phyloP scores from a whole-genome alignment of 2,329 filamentous ascomycete species.

The Neurospora crassa region DNA sequence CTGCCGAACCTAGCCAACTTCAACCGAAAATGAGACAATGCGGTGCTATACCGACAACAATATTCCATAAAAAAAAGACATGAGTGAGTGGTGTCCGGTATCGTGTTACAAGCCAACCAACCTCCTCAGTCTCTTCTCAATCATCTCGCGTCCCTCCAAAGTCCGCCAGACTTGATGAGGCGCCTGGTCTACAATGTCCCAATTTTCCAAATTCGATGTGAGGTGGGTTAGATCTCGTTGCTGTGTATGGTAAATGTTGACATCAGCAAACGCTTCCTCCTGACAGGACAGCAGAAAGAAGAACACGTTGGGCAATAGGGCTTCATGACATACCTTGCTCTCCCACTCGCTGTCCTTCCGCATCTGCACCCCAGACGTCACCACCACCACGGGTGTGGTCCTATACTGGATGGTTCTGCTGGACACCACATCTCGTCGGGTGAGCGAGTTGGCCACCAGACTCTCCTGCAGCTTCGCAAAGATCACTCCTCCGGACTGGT shows the following conservation, averaged over 20 bases:
- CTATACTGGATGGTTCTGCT: slow-evolving; percentile 69
- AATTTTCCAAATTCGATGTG: slow-evolving; percentile 67
- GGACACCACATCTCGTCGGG: slow-evolving; percentile 70
- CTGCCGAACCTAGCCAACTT: not conserved
- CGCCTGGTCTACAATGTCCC: slow-evolving; percentile 80
- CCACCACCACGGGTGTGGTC: slow-evolving; percentile 66
- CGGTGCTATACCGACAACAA: not conserved
- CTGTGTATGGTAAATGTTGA: slow-evolving; percentile 8
- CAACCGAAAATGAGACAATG: not conserved
- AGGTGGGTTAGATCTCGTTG: slow-evolving; percentile 77
- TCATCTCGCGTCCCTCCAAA: slow-evolving; percentile 56
- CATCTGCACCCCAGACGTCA: slow-evolving; percentile 71
- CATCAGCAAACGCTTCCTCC: slow-evolving; percentile 2
- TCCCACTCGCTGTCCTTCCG: slow-evolving; percentile 64
- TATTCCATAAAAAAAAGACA: not conserved
- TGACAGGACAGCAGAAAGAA: not conserved
- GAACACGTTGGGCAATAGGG: not conserved
- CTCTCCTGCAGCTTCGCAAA: slow-evolving; percentile 91
- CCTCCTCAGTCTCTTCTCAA: slow-evolving; percentile 71
- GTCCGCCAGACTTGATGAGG: slow-evolving; percentile 82
- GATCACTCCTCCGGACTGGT: slow-evolving; percentile 74
- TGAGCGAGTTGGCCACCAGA: slow-evolving; percentile 75
- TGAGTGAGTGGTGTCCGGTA: not conserved
- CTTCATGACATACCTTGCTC: slow-evolving; percentile 36
- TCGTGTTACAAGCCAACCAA: slow-evolving; percentile 27